Evolutionary conservation across 164 flowering plant genomes (phyloP).

Genomic region (Stephania japonica): DNA sequence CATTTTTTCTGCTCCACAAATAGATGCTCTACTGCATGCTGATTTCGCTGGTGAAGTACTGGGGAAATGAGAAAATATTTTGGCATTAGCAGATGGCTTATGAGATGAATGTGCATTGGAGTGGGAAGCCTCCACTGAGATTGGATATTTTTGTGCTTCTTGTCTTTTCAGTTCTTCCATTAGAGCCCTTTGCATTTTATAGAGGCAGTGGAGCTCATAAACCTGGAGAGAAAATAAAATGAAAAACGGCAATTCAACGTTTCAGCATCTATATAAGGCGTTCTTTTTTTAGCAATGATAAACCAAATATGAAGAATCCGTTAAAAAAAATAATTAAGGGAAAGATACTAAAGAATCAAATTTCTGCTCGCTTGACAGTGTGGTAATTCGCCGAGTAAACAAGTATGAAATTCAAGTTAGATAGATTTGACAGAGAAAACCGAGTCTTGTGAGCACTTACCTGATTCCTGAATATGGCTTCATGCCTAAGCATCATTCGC

Average conservation of each 20-base stretch:
- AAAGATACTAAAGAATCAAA: background rate
- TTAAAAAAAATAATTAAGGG: background rate
- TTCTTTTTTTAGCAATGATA: background rate
- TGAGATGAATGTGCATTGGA: constrained; percentile 44
- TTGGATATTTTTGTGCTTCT: constrained; percentile 31
- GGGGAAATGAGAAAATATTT: constrained; percentile 38
- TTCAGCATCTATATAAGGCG: background rate
- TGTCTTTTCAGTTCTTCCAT: constrained; percentile 68
- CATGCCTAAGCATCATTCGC: constrained; percentile 85
- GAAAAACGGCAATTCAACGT: background rate
- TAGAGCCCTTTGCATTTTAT: constrained; percentile 73
- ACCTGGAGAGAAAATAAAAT: constrained; percentile 41
- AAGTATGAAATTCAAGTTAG: too few relatives aligned
- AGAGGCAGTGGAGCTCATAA: constrained; percentile 83
- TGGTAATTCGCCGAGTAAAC: too few relatives aligned
- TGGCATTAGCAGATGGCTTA: constrained; percentile 36
- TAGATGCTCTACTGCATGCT: constrained; percentile 32
- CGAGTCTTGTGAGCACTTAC: constrained; percentile 25
- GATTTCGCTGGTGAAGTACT: constrained; percentile 38
- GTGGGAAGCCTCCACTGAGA: constrained; percentile 39
- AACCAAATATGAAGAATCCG: background rate
- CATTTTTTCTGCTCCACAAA: constrained; percentile 35
- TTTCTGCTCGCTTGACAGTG: too few relatives aligned
- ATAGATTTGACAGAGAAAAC: background rate
- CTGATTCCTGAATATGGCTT: constrained; percentile 74